phyloP scores from a whole-genome alignment of 345 rosid genomes.

The Citrus mangshanensis region DNA sequence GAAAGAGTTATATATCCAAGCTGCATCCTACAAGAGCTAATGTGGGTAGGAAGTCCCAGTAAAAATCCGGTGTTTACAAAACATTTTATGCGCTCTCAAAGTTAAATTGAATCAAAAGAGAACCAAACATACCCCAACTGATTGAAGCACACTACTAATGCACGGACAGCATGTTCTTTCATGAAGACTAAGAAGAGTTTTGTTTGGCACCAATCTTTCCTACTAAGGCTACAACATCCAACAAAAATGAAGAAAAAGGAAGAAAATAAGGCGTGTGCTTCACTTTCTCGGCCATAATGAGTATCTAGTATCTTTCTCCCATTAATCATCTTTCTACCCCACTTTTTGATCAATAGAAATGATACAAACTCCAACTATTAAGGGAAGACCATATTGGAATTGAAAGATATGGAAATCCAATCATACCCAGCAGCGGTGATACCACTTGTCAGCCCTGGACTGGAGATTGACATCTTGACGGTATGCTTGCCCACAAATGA shows the following conservation, averaged over 20 bases:
- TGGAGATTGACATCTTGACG: background rate
- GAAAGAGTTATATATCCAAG: background rate
- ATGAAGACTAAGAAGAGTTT: background rate
- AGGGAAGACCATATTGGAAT: background rate
- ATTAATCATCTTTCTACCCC: background rate
- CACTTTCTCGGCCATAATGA: background rate
- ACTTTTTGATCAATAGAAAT: background rate
- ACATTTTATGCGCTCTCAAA: no score
- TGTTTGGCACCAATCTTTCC: background rate
- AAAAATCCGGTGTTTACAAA: background rate
- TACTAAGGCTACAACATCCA: background rate
- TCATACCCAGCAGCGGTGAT: background rate
- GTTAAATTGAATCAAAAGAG: no score
- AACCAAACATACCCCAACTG: background rate
- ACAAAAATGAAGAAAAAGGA: background rate
- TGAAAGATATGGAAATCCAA: background rate
- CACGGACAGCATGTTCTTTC: background rate
- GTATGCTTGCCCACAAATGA: background rate
- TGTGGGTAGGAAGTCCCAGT: background rate
- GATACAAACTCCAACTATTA: background rate
- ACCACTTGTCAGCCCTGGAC: background rate
- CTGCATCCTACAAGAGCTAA: background rate
- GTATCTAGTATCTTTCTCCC: background rate
- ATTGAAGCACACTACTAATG: background rate
- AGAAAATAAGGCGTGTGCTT: background rate